A percentile compares a stretch with the other conserved stretches of the same genome.
Evolutionary conservation across 169 alveolate genomes (phyloP).

Genomic region (Cryptosporidium andersoni): DNA sequence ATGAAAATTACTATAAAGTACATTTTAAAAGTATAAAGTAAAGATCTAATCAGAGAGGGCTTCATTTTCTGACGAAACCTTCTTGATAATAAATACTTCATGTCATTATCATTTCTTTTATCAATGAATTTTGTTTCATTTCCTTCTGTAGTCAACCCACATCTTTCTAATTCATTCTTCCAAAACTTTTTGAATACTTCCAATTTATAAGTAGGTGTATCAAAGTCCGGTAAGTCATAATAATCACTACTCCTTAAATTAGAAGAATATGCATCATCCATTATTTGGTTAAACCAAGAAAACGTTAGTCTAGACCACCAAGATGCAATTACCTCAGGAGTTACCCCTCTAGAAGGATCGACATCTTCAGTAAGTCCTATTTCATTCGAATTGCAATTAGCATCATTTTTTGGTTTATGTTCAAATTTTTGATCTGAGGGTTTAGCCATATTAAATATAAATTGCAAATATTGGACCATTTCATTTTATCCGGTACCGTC

Average conservation of each 20-base stretch:
- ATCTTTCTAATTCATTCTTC: conserved; percentile 28
- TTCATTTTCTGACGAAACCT: neutral
- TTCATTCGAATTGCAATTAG: too few species aligned
- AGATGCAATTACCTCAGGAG: conserved; percentile 57
- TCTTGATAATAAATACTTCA: neutral
- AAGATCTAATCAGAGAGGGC: conserved; percentile 19
- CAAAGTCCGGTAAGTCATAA: conserved; percentile 59
- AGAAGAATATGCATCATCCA: conserved; percentile 64
- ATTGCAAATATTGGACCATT: too few species aligned
- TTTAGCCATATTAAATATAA: too few species aligned
- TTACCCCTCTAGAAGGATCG: neutral
- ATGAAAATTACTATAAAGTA: conserved; percentile 12
- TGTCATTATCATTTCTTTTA: neutral
- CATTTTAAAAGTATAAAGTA: conserved; percentile 47
- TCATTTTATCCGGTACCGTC: too few species aligned
- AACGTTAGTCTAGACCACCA: conserved; percentile 71
- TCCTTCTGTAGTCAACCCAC: neutral
- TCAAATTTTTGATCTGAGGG: too few species aligned
- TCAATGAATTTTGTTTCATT: neutral
- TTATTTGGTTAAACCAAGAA: conserved; percentile 64
- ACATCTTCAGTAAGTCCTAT: too few species aligned
- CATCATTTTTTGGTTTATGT: too few species aligned
- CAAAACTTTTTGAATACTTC: conserved; percentile 24
- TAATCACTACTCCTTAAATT: conserved; percentile 17
- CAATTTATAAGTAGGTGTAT: conserved; percentile 52